Percentiles rank a stretch among this genome's conserved stretches.
phyloP scores from a whole-genome alignment of 2,329 filamentous ascomycete species.

The Fusarium sp. region DNA sequence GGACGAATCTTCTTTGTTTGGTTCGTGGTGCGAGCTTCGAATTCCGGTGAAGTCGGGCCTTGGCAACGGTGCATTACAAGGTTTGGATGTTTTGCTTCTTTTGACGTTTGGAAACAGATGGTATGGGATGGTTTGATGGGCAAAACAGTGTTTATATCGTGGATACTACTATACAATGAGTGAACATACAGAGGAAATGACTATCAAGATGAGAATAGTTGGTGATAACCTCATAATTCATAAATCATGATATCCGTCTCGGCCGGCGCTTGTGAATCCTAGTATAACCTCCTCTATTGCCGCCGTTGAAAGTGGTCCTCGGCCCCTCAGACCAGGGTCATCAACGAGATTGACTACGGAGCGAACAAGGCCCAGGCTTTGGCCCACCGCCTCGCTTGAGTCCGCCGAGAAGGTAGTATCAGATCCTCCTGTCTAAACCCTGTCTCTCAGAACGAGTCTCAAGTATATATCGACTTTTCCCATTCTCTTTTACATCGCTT shows the following conservation, averaged over 20 bases:
- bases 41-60: conserved; percentile 47
- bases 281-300: conserved; percentile 9
- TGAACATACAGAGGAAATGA: not conserved
- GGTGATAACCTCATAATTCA: not conserved
- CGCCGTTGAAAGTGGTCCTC: conserved; percentile 17
- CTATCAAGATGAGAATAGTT: not conserved
- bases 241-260: not conserved
- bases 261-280: conserved; percentile 33
- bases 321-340: conserved; percentile 13
- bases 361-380: conserved; percentile 15
- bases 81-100: not conserved
- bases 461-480: conserved; percentile 43
- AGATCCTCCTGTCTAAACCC: conserved; percentile 35
- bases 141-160: not conserved
- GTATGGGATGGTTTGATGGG: conserved; percentile 14
- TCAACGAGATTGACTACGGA: conserved; percentile 31
- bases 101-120: conserved; percentile 12
- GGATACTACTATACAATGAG: not conserved
- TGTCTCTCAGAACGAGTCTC: conserved; percentile 11
- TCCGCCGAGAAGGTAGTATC: conserved; percentile 20
- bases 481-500: not conserved
- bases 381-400: conserved; percentile 21
- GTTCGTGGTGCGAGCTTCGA: conserved; percentile 40
- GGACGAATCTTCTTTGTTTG: conserved; percentile 12
- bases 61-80: conserved; percentile 32